Percentiles rank a stretch among this genome's conserved stretches.
phyloP scores from a whole-genome alignment of 495 filamentous ascomycete species.

The Neurospora sp. region DNA sequence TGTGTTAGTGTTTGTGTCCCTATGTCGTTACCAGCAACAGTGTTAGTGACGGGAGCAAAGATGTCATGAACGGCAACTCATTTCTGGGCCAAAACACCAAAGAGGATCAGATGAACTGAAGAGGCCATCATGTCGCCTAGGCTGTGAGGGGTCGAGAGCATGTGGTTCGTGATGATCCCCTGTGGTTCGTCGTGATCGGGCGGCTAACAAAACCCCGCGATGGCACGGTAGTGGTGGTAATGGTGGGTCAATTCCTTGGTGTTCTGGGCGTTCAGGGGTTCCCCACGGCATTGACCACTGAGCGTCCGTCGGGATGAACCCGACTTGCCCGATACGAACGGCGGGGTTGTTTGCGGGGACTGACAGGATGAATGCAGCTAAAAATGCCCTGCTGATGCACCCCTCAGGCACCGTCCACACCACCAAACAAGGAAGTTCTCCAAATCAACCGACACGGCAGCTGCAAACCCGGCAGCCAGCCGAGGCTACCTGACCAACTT shows the following conservation, averaged over 20 bases:
- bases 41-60: not conserved
- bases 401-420: not conserved
- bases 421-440: too few relatives aligned
- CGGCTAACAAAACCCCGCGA: not conserved
- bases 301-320: not conserved
- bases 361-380: not conserved
- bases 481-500: not conserved
- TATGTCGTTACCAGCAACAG: not conserved
- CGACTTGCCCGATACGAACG: not conserved
- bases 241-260: too few relatives aligned
- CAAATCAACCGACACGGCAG: too few relatives aligned
- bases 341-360: not conserved
- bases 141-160: not conserved
- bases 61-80: not conserved
- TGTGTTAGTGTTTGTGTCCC: not conserved
- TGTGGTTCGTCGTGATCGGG: not conserved
- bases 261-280: not conserved
- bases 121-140: not conserved
- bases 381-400: not conserved
- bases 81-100: not conserved
- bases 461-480: not conserved
- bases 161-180: not conserved
- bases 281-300: not conserved
- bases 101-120: not conserved
- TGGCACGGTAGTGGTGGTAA: not conserved